Base-by-base conservation (phyloP, 2,329 filamentous ascomycete genomes). In the Penicillium psychrosexuale region DNA sequence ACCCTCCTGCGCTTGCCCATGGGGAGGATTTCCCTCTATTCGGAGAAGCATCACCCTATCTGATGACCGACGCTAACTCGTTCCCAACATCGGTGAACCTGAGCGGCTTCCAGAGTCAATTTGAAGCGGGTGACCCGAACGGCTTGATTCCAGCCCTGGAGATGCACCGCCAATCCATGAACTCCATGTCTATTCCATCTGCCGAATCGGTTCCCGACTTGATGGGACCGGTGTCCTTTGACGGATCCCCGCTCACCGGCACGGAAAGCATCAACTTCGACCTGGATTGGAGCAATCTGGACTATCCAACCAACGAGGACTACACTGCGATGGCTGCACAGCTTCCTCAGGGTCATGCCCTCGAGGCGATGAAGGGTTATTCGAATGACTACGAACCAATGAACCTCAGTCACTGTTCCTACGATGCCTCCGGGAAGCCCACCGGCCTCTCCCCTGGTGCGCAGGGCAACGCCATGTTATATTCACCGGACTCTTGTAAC, bases 381-480 rank as follows among this genome's bases (percentile, higher is more conserved):
- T 55, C 55, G 28, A 52, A 54, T 19, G 62, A 62, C 39, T 58
- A 55, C 30, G 57, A 53, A 5, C 58, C 62, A 22, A 61, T 60
- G 38, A 42, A 55, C 5, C 40, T 49, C 38, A 57, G 59, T 27
- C 55, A 60, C 28, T 49, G 24, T 30, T 39, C 59, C 24, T 53
- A 58, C 13, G 56, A 53, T 15, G 47, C 54, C 13, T 51, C 56
- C 3, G 28, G 33, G 19, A 64, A 65, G 33, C 43, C 62, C 28
- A 40, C 61, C 6, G 64, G 60, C 33, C 56, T 70, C 11, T 67
- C 68, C 5, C 64, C 66, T 5, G 56, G 56, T 9, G 66, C 62
- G 1, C 67, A 69, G 51, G 66, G 61, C 8, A 65, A 67, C 30
- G 34, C 66, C 9, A 69, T 68, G 65, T 59, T 71, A 12, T 71